Base-by-base conservation (phyloP, 495 filamentous ascomycete genomes). In the Xylaria flabelliformis region DNA sequence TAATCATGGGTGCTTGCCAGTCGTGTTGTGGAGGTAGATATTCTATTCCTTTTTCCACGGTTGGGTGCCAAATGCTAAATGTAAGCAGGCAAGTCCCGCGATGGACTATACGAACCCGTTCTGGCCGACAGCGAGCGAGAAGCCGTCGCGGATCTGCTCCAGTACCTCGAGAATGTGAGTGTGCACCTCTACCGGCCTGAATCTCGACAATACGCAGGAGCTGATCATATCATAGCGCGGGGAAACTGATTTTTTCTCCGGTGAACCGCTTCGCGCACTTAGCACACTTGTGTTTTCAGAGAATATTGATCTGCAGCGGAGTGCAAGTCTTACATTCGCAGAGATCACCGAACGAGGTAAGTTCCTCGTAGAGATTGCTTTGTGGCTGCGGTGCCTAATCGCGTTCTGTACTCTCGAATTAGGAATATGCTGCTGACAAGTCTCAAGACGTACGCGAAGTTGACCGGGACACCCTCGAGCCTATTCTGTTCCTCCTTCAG, bases 341-440 rank as follows among this genome's bases (percentile, higher is more conserved):
- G 96, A 99, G 80, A 98, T 99, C 78, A 99, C 96, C 17, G 96
- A 99, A 80, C 85, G 94, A 92, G 97, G 96, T 98, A 85, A 77
- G 89, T 85, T 42, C 48, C n/a, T 6, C 32, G 13, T 24, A 12
- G 29, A 9, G 32, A 70, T 36, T 55, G 21, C 34, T 56, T 8
- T 17, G 8, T 56, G 44, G 41, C 46, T 36, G 17, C 19, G 51
- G 29, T 69, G 48, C 29, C n/a, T 42, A 10, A 13, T 32, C 56
- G 9, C 13, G 42, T 26, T 19, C 36, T 21, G 46, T 24, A 36
- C 51, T 29, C 51, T 50, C 24, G 39, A 19, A 61, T 21, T 63
- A 63, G 21, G 69, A 81, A 71, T 32, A 72, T 56, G 59, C 51
- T 53, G 41, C 70, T 72, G 42, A 72, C 74, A 58, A 48, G 46